Evolutionary conservation across 306 rosid species (phyloP), one percentile per base, ranked within the genome.

Genomic region (Parietaria judaica): DNA sequence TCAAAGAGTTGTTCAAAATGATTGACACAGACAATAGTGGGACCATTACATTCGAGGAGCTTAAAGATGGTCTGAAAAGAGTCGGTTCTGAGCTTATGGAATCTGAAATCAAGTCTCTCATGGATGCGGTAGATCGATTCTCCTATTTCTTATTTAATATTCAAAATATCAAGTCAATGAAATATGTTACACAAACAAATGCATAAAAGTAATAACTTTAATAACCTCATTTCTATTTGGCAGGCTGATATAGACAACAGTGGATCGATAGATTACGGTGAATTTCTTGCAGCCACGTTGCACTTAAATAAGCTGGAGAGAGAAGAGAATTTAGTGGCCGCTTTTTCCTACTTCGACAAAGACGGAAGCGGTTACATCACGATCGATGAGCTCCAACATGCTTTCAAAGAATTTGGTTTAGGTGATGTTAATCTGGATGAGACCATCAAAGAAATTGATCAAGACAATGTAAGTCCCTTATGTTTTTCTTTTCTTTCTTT

Each of bases 1-100:
- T 79, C 62, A 79, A 66, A 17, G 80, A 79, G 76, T 65, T 79
- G 65, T 79, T 79, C 66, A 75, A 57, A 53, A 79, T 79, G 84
- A 79, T 79, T 45, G 84, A 79, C 74, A 74, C 80, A 11, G 84
- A 79, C 68, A 71, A 66, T 37, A 79, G 80, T 6, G 84, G 80
- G 6, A 75, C 78, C 3, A 79, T 79, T 45, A 79, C 84, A 11
- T 79, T 72, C 61, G 84, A 79, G 51, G 84, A 79, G 57, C 75
- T 79, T 7, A 79, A 75, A 43, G 73, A 65, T 59, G 84, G 80
- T 15, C 45, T 79, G 44, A 72, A 65, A 69, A 68, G 68, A 41
- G 78, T 79, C 5, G 84, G 84, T 36, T 79, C 84, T 39, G 78
- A 75, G 56, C 78, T 79, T 10, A 79, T 75, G 80, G 84, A 79